Percentiles rank a stretch among this genome's conserved stretches.
Conservation (phyloP, 805 yeast species). For the Candida odintsovae region DNA sequence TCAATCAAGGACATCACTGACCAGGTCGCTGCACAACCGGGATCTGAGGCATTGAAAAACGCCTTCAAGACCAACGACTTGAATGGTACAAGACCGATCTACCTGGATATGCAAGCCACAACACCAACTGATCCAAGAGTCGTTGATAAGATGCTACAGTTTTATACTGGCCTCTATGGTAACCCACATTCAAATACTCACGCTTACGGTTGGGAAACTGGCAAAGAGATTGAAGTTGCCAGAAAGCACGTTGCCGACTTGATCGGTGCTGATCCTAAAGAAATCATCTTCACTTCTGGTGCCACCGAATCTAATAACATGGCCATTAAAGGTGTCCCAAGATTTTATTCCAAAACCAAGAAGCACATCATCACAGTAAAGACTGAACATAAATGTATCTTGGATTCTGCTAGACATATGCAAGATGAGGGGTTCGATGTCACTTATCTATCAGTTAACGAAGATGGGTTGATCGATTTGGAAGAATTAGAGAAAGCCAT, state of each 20-base stretch:
- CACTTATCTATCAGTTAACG: constrained; percentile 80
- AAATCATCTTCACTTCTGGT: constrained; percentile 93
- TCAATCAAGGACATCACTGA: constrained; percentile 5
- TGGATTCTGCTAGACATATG: constrained; percentile 90
- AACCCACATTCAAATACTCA: constrained; percentile 98
- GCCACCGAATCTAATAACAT: constrained; percentile 97
- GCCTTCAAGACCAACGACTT: constrained; percentile 35
- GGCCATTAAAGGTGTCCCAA: constrained; percentile 92
- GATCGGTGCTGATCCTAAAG: constrained; percentile 92
- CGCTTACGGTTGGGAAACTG: constrained; percentile 98
- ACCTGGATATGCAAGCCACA: constrained; percentile 96
- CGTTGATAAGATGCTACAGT: constrained; percentile 77
- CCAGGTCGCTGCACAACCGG: constrained; percentile 16
- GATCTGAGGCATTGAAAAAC: constrained; percentile 28
- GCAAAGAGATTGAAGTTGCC: constrained; percentile 82
- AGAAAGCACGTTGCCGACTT: constrained; percentile 76
- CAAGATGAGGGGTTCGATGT: constrained; percentile 97
- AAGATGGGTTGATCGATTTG: constrained; percentile 74
- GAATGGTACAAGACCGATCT: constrained; percentile 82
- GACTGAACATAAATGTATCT: constrained; percentile 98
- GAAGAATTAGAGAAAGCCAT: constrained; percentile 77
- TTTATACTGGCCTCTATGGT: constrained; percentile 90
- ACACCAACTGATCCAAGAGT: constrained; percentile 98
- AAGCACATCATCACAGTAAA: constrained; percentile 93
- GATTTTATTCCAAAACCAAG: constrained; percentile 86